A percentile compares a stretch with the other conserved stretches of the same genome.
Evolutionary conservation across 2,329 filamentous ascomycete species (phyloP).

Genomic region (Sclerotinia nivalis): DNA sequence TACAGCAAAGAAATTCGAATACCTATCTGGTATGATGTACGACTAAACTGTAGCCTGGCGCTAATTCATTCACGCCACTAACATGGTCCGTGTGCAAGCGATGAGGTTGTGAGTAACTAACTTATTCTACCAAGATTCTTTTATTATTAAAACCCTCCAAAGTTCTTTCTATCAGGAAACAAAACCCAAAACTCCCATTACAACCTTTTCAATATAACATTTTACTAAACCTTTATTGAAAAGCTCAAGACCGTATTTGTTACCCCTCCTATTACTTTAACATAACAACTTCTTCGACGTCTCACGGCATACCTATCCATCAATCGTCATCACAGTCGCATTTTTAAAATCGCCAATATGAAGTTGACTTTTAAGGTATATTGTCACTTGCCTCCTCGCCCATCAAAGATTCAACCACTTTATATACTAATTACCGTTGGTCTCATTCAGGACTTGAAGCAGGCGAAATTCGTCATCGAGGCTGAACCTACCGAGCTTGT

Average conservation of each 20-base stretch:
- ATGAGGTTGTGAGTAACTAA: slow-evolving; percentile 2
- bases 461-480: slow-evolving; percentile 97
- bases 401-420: slow-evolving; percentile 25
- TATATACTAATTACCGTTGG: slow-evolving; percentile 32
- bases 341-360: slow-evolving; percentile 51
- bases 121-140: not conserved
- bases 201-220: not conserved
- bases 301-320: not conserved
- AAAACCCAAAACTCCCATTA: not conserved
- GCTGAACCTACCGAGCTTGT: slow-evolving; percentile 91
- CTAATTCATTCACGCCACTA: slow-evolving; percentile 10
- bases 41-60: slow-evolving; percentile 14
- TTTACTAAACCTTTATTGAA: not conserved
- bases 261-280: not conserved
- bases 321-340: slow-evolving; percentile 8
- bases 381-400: slow-evolving; percentile 32
- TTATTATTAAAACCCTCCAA: slow-evolving; percentile 4
- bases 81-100: slow-evolving; percentile 10
- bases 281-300: not conserved
- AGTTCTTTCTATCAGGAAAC: slow-evolving; percentile 10
- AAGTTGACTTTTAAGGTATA: slow-evolving; percentile 71
- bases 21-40: not conserved
- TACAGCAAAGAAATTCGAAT: not conserved
- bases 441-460: slow-evolving; percentile 83
- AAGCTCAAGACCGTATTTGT: not conserved